A percentile compares a stretch with the other conserved stretches of the same genome.
These are phyloP conservation scores for Populus tomentosa DNA, from an alignment of 441 rosid species.

Conservation along the genomic window DNA sequence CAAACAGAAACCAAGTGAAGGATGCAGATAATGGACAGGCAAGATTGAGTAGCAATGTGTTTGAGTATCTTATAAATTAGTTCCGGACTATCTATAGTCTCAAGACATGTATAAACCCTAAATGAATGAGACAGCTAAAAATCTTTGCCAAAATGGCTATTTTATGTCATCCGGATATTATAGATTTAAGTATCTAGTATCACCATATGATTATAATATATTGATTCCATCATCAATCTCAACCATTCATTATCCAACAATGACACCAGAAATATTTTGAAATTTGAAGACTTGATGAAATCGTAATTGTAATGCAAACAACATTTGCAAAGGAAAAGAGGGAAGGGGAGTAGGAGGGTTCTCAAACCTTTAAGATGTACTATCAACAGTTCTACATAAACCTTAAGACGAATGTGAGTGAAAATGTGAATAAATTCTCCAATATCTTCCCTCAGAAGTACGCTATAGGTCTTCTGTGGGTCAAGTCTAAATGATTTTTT, in stretches of 20 bases:
- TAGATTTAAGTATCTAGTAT: not conserved
- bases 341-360: not conserved
- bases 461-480: constrained; percentile 34
- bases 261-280: not conserved
- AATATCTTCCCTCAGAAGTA: constrained; percentile 53
- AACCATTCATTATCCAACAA: not conserved
- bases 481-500: constrained; percentile 56
- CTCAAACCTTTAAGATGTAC: constrained; percentile 57
- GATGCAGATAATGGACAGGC: not conserved
- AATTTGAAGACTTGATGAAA: too few species aligned
- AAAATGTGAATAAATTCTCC: constrained; percentile 85
- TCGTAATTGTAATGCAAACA: not conserved
- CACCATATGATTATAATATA: not conserved
- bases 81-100: not conserved
- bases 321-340: not conserved
- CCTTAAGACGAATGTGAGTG: constrained; percentile 75
- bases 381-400: constrained; percentile 68
- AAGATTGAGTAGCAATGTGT: not conserved
- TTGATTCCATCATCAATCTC: too few species aligned
- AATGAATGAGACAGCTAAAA: not conserved
- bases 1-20: not conserved
- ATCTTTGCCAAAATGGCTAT: not conserved
- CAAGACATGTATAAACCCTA: not conserved
- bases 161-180: not conserved
- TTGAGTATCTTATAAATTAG: not conserved